A percentile compares a stretch with the other conserved stretches of the same genome.
phyloP scores from a whole-genome alignment of 2,329 filamentous ascomycete genomes.

The Chrysoporthe austroafricana region DNA sequence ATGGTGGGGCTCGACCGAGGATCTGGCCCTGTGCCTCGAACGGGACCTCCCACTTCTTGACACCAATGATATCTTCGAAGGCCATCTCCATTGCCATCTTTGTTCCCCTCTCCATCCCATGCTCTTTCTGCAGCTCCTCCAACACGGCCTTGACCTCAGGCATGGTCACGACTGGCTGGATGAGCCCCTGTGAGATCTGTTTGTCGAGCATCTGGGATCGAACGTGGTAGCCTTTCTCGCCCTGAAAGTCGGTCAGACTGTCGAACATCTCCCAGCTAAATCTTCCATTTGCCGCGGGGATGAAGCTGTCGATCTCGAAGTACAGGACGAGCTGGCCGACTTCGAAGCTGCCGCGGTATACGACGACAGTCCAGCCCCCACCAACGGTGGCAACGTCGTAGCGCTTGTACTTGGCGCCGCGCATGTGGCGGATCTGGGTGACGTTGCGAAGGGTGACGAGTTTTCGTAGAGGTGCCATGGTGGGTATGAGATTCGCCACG shows the following conservation, averaged over 20 bases:
- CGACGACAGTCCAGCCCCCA: slow-evolving; percentile 37
- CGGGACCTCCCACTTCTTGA: slow-evolving; percentile 36
- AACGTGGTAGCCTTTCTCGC: slow-evolving; percentile 34
- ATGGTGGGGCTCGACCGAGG: slow-evolving; percentile 33
- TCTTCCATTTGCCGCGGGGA: slow-evolving; percentile 32
- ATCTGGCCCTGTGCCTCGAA: slow-evolving; percentile 9
- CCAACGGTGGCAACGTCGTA: slow-evolving; percentile 30
- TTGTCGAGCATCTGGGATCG: slow-evolving; percentile 28
- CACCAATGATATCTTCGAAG: slow-evolving; percentile 35
- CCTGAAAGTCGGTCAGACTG: slow-evolving; percentile 26
- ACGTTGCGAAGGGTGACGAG: slow-evolving; percentile 37
- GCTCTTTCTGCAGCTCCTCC: slow-evolving; percentile 27
- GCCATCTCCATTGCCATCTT: slow-evolving; percentile 30
- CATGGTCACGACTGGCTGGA: slow-evolving; percentile 33
- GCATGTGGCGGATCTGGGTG: slow-evolving; percentile 24
- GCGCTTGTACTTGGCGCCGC: slow-evolving; percentile 22
- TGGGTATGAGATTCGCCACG: background rate
- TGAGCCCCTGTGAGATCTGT: slow-evolving; percentile 37
- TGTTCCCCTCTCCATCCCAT: slow-evolving; percentile 25
- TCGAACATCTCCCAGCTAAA: slow-evolving; percentile 32
- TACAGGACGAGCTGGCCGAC: slow-evolving; percentile 37
- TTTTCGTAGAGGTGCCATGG: slow-evolving; percentile 37
- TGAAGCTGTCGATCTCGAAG: slow-evolving; percentile 40
- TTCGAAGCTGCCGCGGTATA: slow-evolving; percentile 21
- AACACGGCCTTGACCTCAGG: slow-evolving; percentile 30